Evolutionary conservation across 768 basidiomycete species (phyloP), one percentile per base, ranked within the genome.

Genomic region (Pleurotus citrinopileatus): DNA sequence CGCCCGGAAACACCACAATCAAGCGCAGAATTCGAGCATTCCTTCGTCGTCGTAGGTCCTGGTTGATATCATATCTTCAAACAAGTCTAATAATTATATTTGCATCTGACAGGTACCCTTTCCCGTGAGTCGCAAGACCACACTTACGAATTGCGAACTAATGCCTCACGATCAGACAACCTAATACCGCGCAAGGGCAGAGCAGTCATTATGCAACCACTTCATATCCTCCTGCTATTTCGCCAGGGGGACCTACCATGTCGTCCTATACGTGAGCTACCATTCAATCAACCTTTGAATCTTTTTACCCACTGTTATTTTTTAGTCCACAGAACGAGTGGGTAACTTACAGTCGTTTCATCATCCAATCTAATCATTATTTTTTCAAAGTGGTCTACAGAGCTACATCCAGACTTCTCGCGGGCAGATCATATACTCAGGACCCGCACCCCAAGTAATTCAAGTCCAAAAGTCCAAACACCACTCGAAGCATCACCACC

Each of bases 381-480:
- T n/a, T 7, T 9, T n/a, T 13, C 7, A 32, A 9, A 40, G 38
- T 19, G 13, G 17, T 17, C 26, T 44, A 17, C 43, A 44, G 43
- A 44, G 43, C 43, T 25, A 44, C 43, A 44, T 47, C 5, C 45
- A 32, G n/a, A 47, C 45, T 15, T 47, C 26, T 9, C 27, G 45
- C 1, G 27, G 45, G 17, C 25, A 27, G n/a, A 27, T 28, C 26
- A 13, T 47, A 51, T 22, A 29, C 29, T 37, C 28, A 1, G 27
- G 20, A 7, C 19, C 28, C n/a, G 19, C n/a, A 10, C 17, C 48
- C 13, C 48, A 51, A 51, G 48, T 51, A 2, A 37, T 51, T 9
- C 28, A 34, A 6, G 12, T 51, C 34, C 13, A 34, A 32, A 51
- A 51, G 23, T 51, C 48, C 20, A 51, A 51, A 34, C 48, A 36